These are phyloP conservation scores for Tarenaya hassleriana DNA, from an alignment of 345 rosid species.

Conservation along the genomic window DNA sequence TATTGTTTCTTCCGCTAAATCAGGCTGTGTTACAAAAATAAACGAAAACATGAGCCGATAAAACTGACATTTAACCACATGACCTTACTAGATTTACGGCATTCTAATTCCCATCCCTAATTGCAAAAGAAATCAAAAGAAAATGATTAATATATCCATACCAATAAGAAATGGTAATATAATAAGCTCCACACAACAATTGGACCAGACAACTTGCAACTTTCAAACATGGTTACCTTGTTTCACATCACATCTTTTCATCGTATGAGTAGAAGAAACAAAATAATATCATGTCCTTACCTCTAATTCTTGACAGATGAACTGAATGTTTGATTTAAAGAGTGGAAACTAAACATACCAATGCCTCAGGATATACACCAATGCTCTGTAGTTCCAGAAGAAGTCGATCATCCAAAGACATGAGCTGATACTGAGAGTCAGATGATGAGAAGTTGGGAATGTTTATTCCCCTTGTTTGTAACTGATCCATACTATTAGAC, in stretches of 20 bases:
- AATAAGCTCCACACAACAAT: too few relatives aligned
- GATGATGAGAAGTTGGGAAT: slow-evolving; percentile 37
- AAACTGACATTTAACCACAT: too few relatives aligned
- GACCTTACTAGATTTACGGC: too few relatives aligned
- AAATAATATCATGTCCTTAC: neutral
- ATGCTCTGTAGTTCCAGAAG: slow-evolving; percentile 83
- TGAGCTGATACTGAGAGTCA: slow-evolving; percentile 61
- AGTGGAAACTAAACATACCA: slow-evolving; percentile 44
- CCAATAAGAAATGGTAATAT: too few relatives aligned
- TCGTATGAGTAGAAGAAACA: too few relatives aligned
- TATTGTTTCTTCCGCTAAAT: slow-evolving; percentile 68
- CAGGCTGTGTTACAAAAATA: slow-evolving; percentile 56
- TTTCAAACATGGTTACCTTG: neutral
- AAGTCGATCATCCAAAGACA: slow-evolving; percentile 72
- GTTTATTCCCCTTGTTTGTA: slow-evolving; percentile 47
- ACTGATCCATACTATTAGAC: slow-evolving; percentile 44
- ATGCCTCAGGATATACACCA: slow-evolving; percentile 70
- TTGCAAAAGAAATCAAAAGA: too few relatives aligned
- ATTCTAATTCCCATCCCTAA: too few relatives aligned
- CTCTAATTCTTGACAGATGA: too few relatives aligned
- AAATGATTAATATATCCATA: too few relatives aligned
- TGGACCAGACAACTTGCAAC: neutral
- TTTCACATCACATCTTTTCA: neutral
- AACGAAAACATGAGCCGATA: neutral
- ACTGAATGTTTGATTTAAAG: too few relatives aligned